Evolutionary conservation across 2,329 filamentous ascomycete genomes (phyloP), one percentile per base, ranked within the genome.

Genomic region (Ceratocystis diversiconidia): DNA sequence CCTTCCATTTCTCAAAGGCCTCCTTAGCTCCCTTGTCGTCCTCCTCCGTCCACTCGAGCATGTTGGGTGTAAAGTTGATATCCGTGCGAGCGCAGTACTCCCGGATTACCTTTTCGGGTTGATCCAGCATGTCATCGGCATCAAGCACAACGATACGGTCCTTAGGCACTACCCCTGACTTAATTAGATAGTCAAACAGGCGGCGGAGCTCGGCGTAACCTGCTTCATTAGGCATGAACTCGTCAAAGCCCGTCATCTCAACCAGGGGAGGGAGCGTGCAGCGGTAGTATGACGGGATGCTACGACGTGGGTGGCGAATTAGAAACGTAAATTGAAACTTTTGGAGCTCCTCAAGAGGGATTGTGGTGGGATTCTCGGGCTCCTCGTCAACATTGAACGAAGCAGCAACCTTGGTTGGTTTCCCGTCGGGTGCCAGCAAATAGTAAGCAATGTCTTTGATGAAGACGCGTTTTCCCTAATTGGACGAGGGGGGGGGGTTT

Each of bases 361-460:
- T 77, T 30, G 95, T 87, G 0, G 91, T 95, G 1, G 92, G 92
- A 76, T 97, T 97, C 66, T 80, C 80, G 2, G 82, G 78, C 75
- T 92, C 86, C 2, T 75, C 68, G 64, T 71, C 84, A 69, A 83
- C 83, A 67, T 87, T 82, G 62, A 96, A 80, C n/a, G 90, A 96
- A 1, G 89, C 88, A 8, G 90, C 91, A 68, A 94, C 84, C 61
- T 79, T 79, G 62, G 89, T 83, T 15, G 82, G 79, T 71, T 87
- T 82, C 60, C 81, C 80, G 69, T 88, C 79, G 2, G 90, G 89
- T 4, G 91, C 88, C 69, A 95, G 80, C 70, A 96, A 80, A 75
- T 97, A 97, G 76, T 96, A 88, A 65, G 89, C 87, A 78, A 97
- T 99, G 75, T 97, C 94, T 76, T 99, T 99, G 82, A 99, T 94